Conservation (phyloP, 1,284 basidiomycete genomes). For the Vanrija sp. region DNA sequence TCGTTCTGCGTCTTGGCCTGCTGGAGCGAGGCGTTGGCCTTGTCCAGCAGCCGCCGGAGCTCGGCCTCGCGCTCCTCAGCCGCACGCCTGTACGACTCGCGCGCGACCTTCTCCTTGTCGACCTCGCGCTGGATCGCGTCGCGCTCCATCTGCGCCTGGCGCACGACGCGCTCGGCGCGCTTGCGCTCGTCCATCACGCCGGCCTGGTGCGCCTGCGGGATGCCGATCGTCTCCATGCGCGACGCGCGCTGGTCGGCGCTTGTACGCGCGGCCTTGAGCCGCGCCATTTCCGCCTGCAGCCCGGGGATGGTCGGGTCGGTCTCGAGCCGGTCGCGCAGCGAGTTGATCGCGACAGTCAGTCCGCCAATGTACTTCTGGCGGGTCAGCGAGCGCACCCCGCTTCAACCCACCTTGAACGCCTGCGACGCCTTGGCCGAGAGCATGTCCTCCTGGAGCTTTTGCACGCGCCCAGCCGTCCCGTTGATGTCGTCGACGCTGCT, state of each 20-base stretch:
- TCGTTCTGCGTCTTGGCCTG: constrained; percentile 13
- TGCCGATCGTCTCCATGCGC: not conserved
- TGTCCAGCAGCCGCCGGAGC: constrained; percentile 10
- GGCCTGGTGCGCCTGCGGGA: constrained; percentile 1
- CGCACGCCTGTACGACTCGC: constrained; percentile 11
- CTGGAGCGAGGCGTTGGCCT: constrained; percentile 14
- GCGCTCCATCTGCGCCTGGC: constrained; percentile 14
- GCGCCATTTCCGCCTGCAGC: constrained; percentile 7
- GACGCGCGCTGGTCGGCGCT: not conserved
- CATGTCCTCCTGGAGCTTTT: constrained; percentile 17
- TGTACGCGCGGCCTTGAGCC: not conserved
- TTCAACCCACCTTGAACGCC: constrained; percentile 29
- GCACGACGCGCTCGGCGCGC: constrained; percentile 9
- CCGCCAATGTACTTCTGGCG: constrained; percentile 29
- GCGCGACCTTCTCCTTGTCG: constrained; percentile 24
- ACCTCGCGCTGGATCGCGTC: constrained; percentile 21
- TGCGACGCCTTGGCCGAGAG: constrained; percentile 23
- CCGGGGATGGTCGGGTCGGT: constrained; percentile 23
- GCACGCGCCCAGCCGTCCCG: constrained; percentile 16
- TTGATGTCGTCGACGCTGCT: constrained; percentile 24
- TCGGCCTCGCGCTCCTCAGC: constrained; percentile 23
- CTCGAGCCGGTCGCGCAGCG: constrained; percentile 17
- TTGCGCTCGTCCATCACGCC: constrained; percentile 13
- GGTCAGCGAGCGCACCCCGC: constrained; percentile 2
- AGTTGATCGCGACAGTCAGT: constrained; percentile 26